Evolutionary conservation across 2,329 filamentous ascomycete species (phyloP).

Genomic region (Fusarium heterosporum): DNA sequence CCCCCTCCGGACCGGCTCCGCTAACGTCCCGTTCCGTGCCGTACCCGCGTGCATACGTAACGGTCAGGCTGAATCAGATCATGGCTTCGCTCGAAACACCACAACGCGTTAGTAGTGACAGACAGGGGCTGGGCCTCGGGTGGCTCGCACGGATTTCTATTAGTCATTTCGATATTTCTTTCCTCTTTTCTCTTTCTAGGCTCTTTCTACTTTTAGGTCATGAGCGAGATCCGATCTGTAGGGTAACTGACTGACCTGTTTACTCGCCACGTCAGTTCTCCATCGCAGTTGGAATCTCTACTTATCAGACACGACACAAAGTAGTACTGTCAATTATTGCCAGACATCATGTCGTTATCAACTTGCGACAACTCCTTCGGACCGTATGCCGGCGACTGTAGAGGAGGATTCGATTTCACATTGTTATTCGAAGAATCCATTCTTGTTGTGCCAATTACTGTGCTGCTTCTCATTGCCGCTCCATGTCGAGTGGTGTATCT

Average conservation of each 20-base stretch:
- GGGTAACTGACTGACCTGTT: neutral
- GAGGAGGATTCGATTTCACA: constrained; percentile 61
- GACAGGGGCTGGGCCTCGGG: no score
- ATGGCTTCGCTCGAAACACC: no score
- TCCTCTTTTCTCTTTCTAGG: neutral
- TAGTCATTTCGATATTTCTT: neutral
- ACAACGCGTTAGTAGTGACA: no score
- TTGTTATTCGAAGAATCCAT: constrained; percentile 57
- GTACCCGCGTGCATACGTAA: no score
- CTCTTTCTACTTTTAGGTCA: neutral
- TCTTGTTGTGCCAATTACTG: constrained; percentile 46
- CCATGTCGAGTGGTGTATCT: constrained; percentile 40
- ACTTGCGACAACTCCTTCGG: constrained; percentile 40
- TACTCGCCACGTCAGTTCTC: neutral
- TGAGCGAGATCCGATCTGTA: constrained; percentile 10
- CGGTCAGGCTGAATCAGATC: no score
- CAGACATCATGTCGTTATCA: constrained; percentile 10
- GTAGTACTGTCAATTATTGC: no score
- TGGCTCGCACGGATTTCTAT: no score
- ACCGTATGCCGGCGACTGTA: constrained; percentile 45
- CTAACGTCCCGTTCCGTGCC: no score
- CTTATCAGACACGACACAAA: neutral
- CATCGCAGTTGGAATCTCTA: neutral
- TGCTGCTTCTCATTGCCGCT: constrained; percentile 45
- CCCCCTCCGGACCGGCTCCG: no score